phyloP scores from a whole-genome alignment of 2,329 filamentous ascomycete species.

The Cadophora malorum region DNA sequence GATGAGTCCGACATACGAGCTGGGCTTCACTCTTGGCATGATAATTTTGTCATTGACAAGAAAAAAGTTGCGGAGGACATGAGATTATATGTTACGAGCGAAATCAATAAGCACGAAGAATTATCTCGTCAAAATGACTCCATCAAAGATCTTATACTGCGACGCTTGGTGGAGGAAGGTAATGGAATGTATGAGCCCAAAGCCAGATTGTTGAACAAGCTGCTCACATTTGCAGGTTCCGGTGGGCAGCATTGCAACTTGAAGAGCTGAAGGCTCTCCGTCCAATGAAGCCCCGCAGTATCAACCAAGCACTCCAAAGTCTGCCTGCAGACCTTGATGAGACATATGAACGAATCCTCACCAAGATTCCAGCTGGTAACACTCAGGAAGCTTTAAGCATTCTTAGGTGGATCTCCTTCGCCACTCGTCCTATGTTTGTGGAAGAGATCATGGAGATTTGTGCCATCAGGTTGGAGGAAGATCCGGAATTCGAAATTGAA shows the following conservation, averaged over 20 bases:
- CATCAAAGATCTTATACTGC: not conserved
- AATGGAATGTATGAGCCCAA: not conserved
- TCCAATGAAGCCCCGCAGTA: conserved; percentile 3
- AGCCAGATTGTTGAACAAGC: not conserved
- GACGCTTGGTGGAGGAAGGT: not conserved
- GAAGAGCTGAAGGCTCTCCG: conserved; percentile 5
- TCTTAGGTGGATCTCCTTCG: conserved; percentile 2
- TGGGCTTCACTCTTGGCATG: not conserved
- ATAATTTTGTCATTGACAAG: not conserved
- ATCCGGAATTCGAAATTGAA: not conserved
- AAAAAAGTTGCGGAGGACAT: not conserved
- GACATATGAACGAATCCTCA: conserved; percentile 1
- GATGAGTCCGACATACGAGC: not conserved
- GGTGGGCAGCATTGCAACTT: not conserved
- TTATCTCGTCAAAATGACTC: not conserved
- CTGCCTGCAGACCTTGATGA: not conserved
- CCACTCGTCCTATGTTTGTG: not conserved
- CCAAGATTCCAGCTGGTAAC: not conserved
- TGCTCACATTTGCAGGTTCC: not conserved
- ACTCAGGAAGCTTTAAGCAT: not conserved
- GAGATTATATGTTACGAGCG: not conserved
- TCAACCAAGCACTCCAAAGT: not conserved
- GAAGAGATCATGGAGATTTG: conserved; percentile 5
- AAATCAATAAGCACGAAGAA: not conserved
- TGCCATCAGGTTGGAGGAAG: not conserved